Percentiles rank a stretch among this genome's conserved stretches.
Evolutionary conservation across 2,329 filamentous ascomycete genomes (phyloP).

Genomic region (Botryotinia convoluta): DNA sequence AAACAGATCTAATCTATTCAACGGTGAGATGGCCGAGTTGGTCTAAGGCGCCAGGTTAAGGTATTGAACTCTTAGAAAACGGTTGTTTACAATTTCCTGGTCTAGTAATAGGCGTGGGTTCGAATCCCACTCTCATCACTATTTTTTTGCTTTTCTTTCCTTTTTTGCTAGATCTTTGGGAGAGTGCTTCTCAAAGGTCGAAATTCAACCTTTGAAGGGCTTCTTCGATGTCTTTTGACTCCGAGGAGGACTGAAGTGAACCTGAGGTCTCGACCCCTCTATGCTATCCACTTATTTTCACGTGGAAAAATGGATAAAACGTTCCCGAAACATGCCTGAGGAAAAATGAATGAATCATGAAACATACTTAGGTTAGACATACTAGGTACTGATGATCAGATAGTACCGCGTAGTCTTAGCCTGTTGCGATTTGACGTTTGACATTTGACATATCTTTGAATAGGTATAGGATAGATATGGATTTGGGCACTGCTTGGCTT

Average conservation of each 20-base stretch:
- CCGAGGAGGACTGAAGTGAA: not conserved
- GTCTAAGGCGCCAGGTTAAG: conserved; percentile 21
- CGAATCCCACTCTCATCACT: conserved; percentile 41
- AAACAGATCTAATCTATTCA: not conserved
- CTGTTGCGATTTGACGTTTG: not conserved
- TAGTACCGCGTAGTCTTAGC: not conserved
- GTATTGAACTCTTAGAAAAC: not conserved
- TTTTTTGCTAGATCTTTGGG: not conserved
- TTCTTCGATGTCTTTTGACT: not conserved
- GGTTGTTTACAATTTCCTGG: not conserved
- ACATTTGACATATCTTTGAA: not conserved
- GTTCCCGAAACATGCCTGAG: not conserved
- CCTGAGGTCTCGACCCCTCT: not conserved
- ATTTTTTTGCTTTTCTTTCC: not conserved
- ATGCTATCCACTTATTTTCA: conserved; percentile 3
- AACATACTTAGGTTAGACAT: not conserved
- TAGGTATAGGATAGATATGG: not conserved
- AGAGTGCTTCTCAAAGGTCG: not conserved
- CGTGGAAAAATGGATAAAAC: not conserved
- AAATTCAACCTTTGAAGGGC: not conserved
- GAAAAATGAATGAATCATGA: not conserved
- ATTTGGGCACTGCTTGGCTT: not conserved
- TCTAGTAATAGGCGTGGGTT: conserved; percentile 38
- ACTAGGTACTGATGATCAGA: not conserved
- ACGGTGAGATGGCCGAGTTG: conserved; percentile 18